phyloP scores from a whole-genome alignment of 257 asterid genomes.

The Eustoma russellianum region DNA sequence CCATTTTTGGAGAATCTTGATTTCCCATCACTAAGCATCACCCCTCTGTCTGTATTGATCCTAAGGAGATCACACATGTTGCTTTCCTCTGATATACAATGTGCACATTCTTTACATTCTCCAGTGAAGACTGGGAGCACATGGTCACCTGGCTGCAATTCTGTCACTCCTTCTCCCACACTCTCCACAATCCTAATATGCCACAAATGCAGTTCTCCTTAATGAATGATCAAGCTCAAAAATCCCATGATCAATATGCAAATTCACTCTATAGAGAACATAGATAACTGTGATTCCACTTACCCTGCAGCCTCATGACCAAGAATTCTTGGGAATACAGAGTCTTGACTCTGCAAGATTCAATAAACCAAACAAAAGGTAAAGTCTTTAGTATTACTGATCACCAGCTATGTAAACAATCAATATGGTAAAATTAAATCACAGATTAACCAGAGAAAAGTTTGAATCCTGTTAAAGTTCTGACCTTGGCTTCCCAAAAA shows the following conservation, averaged over 20 bases:
- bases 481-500: conserved; percentile 93
- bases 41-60: conserved; percentile 67
- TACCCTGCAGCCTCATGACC: conserved; percentile 95
- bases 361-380: too few relatives aligned
- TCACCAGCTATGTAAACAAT: too few relatives aligned
- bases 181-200: conserved; percentile 65
- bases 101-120: conserved; percentile 66
- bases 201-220: neutral
- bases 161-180: conserved; percentile 80
- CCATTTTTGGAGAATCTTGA: conserved; percentile 64
- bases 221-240: too few relatives aligned
- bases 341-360: conserved; percentile 45
- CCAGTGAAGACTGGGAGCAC: conserved; percentile 83
- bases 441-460: too few relatives aligned
- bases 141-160: conserved; percentile 58
- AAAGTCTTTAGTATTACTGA: neutral
- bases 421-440: too few relatives aligned
- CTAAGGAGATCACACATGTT: conserved; percentile 76
- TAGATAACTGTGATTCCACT: neutral
- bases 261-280: neutral
- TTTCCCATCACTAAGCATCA: conserved; percentile 51
- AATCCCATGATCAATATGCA: neutral
- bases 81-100: conserved; percentile 67
- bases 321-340: conserved; percentile 65
- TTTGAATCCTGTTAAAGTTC: neutral